Base-by-base conservation (phyloP, 202 grass and related monocot species). In the Carex arenaria region DNA sequence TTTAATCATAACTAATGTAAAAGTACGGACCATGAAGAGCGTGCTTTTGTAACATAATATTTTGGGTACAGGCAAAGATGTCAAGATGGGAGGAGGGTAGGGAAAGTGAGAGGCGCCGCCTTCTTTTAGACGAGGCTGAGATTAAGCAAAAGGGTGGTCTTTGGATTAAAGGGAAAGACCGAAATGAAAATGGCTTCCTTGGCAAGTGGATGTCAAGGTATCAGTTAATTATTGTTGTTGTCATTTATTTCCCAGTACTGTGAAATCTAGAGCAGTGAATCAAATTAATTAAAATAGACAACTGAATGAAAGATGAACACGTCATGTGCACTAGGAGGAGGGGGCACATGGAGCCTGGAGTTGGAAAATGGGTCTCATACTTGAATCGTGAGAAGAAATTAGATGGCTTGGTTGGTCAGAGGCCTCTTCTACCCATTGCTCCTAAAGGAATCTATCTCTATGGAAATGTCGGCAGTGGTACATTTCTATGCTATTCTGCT, bases 381-480 rank as follows among this genome's bases (percentile, higher is more conserved):
- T 83, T 98, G 72, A 98, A 95, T 74, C 82, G 92, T 82, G 95
- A 95, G 81, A 95, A 90, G 78, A 98, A 93, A 86, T 72, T 95
- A 51, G 92, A 98, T 72, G 64, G 69, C 4, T 22, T 91, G 72
- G 92, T 98, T 70, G 95, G 95, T 76, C 82, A 87, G 61, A 90
- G 49, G 79, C 95, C 95, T 53, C 54, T 92, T 68, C 83, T 90
- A 61, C 95, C 90, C 72, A 34, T 83, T 82, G 86, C 95, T 84
- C 95, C 92, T 26, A 90, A 93, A 88, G 92, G 91, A 82, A 82
- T 98, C n/a, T 98, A 98, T 84, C 84, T 98, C 20, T 89, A 95
- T n/a, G 95, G 95, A 85, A 98, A 95, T 82, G 92, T 98, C 85
- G 95, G 95, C 79, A 92, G 95, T 87, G 95, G 95, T 98, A 89